Conservation (phyloP, 148 eudicot genomes). For the Beta vulgaris region DNA sequence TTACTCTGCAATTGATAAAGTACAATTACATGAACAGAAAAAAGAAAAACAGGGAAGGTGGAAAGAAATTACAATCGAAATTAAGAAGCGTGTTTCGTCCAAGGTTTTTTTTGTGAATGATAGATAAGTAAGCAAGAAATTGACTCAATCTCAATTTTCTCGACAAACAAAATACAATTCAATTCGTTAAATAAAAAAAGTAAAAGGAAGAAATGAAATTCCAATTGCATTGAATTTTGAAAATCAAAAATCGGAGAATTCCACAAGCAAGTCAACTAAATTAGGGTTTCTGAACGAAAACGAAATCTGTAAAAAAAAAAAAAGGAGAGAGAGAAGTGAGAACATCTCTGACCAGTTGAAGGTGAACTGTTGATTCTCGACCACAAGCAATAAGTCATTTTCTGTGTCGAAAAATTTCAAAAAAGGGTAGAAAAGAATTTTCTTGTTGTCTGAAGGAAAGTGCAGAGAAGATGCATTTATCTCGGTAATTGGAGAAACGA, state of each 20-base stretch:
- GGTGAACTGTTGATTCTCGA: neutral
- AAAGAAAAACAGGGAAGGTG: neutral
- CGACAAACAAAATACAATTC: neutral
- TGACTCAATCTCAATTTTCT: constrained; percentile 2
- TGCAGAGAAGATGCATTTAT: neutral
- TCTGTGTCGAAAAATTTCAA: neutral
- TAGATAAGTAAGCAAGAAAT: neutral
- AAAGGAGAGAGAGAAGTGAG: neutral
- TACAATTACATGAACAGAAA: too few species aligned
- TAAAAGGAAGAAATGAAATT: neutral
- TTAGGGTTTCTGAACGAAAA: neutral
- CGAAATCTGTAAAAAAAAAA: neutral
- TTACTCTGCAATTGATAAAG: too few species aligned
- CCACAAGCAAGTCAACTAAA: neutral
- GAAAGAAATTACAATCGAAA: constrained; percentile 18
- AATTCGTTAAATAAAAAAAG: neutral
- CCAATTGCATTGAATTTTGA: neutral
- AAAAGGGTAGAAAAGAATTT: neutral
- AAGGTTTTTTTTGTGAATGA: neutral
- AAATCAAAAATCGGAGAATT: neutral
- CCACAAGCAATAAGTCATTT: neutral
- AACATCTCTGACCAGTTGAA: constrained; percentile 15
- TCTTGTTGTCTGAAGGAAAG: neutral
- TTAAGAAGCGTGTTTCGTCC: neutral
- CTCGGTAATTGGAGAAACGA: too few species aligned